Evolutionary conservation across 805 yeast genomes (phyloP).

Genomic region (Clavispora carvajalis): DNA sequence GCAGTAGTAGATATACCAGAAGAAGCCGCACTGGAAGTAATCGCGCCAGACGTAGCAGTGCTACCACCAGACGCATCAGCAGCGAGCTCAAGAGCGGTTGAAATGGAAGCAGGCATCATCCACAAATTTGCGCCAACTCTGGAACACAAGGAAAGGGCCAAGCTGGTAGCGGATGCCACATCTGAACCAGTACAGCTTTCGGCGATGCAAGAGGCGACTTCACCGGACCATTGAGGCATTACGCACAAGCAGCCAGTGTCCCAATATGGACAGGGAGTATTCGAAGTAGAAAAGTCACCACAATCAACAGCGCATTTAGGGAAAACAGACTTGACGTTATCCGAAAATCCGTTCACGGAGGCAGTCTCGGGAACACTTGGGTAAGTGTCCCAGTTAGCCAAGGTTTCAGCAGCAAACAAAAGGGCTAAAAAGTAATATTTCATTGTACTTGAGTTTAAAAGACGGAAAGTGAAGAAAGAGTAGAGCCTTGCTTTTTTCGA

Average conservation of each 20-base stretch:
- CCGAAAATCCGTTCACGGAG: slow-evolving; percentile 45
- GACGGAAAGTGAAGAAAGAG: neutral
- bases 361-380: slow-evolving; percentile 45
- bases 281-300: slow-evolving; percentile 30
- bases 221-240: slow-evolving; percentile 43
- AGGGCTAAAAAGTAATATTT: neutral
- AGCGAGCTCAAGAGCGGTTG: slow-evolving; percentile 24
- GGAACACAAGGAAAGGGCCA: slow-evolving; percentile 39
- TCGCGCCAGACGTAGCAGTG: slow-evolving; percentile 1
- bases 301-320: slow-evolving; percentile 42
- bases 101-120: slow-evolving; percentile 41
- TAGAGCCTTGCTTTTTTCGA: too few relatives aligned
- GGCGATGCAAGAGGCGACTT: slow-evolving; percentile 41
- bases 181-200: slow-evolving; percentile 31
- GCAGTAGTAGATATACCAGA: slow-evolving; percentile 4
- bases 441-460: neutral
- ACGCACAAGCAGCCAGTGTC: slow-evolving; percentile 48
- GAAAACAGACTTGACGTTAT: slow-evolving; percentile 31
- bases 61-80: slow-evolving; percentile 9
- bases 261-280: slow-evolving; percentile 50
- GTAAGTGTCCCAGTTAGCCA: slow-evolving; percentile 38
- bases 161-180: slow-evolving; percentile 32
- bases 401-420: slow-evolving; percentile 6
- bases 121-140: slow-evolving; percentile 39
- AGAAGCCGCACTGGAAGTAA: slow-evolving; percentile 3